Base-by-base conservation (phyloP, 1,284 basidiomycete species). In the Wallemia mellicola region DNA sequence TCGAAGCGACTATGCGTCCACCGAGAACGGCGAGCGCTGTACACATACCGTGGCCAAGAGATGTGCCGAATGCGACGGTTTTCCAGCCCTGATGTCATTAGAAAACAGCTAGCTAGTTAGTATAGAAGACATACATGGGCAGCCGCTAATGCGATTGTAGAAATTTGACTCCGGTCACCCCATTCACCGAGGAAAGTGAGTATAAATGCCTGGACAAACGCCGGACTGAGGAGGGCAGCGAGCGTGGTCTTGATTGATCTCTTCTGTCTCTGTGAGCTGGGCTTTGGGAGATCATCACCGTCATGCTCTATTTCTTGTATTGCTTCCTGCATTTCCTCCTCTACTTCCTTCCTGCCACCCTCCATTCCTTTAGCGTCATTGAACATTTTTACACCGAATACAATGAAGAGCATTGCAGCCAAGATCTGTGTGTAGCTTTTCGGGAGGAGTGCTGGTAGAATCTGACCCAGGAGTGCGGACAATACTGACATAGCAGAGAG, bases 161-260 rank as follows among this genome's bases (percentile, higher is more conserved):
- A 85, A 65, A 98, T 92, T 72, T 98, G 94, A 67, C 85, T 89
- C 55, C 92, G 74, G 71, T 98, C 94, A 0, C 92, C 94, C 92
- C 92, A 98, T 71, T 98, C 92, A 24, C 91, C 94, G 14, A 98
- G 75, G 71, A 98, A 98, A 0, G 92, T 96, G 60, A 98, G 75
- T 33, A 92, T 73, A 65, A 98, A 98, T 0, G 88, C 81, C 70
- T 98, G 91, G 1, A 92, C 88, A 66, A 95, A 95, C 0, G 94
- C 85, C 0, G 92, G 94, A 0, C 83, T 86, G 22, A 95, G 75
- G 64, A 91, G 73, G 26, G 94, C 73, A 64, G 81, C 81, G 63
- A 19, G 68, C 73, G 24, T 71, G 71, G 1, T 72, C 73, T 54
- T 68, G 66, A 27, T 61, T 58, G 11, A 66, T 66, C 28, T 66